Evolutionary conservation across 2,329 filamentous ascomycete genomes (phyloP), one percentile per base, ranked within the genome.

Genomic region (Sporothrix protearum): DNA sequence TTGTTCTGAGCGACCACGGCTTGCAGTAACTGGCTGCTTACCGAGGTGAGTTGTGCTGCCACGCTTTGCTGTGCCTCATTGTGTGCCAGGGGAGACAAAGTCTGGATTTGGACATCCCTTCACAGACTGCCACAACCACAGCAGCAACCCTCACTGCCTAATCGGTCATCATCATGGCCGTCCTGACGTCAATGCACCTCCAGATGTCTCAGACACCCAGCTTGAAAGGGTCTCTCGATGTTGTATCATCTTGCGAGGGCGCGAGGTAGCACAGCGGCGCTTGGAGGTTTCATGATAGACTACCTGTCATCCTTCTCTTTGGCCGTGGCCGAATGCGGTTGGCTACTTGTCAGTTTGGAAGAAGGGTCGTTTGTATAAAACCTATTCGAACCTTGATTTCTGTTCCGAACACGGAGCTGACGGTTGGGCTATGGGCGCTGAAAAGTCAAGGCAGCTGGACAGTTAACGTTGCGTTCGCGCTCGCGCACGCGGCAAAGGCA

Each of bases 1-100:
- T 22, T 19, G 19, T 7, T 53, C 10, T 28, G 19, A 30, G 49
- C 22, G 28, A 45, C 10, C 36, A 12, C 42, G n/a, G 22, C 25
- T 33, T 49, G 53, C 25, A 69, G 42, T 19, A 42, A 69, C 68
- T 69, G 68, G 53, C 36, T 49, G 39, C 42, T 69, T 36, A 69
- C 68, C 68, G 53, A 69, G 68, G 68, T 69, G 68, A 69, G 39
- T 42, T 12, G 33, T 45, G 49, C 25, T 3, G 36, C 33, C 45
- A 68, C 49, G n/a, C 61, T 25, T 30, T 22, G 19, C 39, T 19
- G 42, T 10, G 10, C 61, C 39, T 30, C 39, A 19, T 22, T 19
- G 42, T 10, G 10, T 47, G 39, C 42, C 2, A 30, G n/a, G 25
- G 61, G 8, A 3, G 16, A 33, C 39, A 47, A 19, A 28, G 61